Evolutionary conservation across 225 moss, liverwort and hornwort species (phyloP).

Genomic region (Pleurozium schreberi): DNA sequence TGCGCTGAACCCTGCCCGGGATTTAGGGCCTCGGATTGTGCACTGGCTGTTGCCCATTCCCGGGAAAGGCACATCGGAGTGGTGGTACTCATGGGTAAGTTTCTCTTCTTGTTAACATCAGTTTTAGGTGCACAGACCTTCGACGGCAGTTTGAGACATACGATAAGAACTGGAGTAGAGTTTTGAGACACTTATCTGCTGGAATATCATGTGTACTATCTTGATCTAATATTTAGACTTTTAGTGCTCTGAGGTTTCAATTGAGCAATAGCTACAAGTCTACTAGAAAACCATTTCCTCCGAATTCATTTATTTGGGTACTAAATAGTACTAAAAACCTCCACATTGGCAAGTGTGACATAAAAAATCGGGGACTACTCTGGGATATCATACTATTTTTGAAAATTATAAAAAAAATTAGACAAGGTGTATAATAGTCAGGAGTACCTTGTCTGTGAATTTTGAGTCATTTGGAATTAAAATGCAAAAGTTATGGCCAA

Average conservation of each 20-base stretch:
- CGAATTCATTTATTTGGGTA: no score
- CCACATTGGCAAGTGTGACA: no score
- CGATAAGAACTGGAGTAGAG: not conserved
- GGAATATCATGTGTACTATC: not conserved
- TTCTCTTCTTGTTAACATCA: not conserved
- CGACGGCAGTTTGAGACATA: not conserved
- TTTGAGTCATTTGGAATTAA: no score
- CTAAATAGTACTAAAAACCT: no score
- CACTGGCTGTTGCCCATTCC: conserved; percentile 43
- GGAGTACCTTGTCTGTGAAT: no score
- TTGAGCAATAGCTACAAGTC: no score
- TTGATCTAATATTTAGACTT: not conserved
- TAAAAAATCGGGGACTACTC: no score
- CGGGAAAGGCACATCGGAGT: conserved; percentile 37
- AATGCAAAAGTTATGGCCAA: no score
- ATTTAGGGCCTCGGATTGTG: conserved; percentile 21
- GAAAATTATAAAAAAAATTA: no score
- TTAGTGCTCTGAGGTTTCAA: not conserved
- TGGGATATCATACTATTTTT: no score
- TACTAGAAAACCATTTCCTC: no score
- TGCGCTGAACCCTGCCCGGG: conserved; percentile 33
- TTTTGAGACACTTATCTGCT: not conserved
- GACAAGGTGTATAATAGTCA: no score
- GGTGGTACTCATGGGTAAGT: conserved; percentile 37
- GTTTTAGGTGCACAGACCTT: not conserved